Evolutionary conservation across 768 basidiomycete species (phyloP), one percentile per base, ranked within the genome.

Genomic region (Auriculariales sp.): DNA sequence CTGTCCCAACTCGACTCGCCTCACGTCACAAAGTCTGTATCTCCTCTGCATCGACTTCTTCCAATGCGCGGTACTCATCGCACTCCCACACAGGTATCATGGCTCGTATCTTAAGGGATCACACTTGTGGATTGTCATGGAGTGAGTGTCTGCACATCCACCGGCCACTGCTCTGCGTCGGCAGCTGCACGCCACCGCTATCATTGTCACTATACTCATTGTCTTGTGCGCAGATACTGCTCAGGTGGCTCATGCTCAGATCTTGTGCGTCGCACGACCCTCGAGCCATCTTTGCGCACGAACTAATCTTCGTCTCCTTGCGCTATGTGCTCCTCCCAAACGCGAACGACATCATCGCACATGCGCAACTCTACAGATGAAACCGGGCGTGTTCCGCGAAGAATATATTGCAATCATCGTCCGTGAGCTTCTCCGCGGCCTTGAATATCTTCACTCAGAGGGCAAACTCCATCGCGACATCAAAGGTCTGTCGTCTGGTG

Each of bases 391-490:
- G 3, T 97, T 99, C 65, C 74, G 89, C 54, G 95, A 99, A 70
- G 95, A 99, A 61, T 97, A 99, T 59, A 98, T 99, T 56, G 95
- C 94, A 5, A 98, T 98, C 62, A 86, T 99, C 57, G 78, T 90
- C 42, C 78, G 88, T 45, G 95, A 99, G 65, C 74, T 99, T 10
- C 72, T 98, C 32, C 79, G 78, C 35, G 95, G 95, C 32, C 71
- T 99, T 44, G 93, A 97, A 48, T 99, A 99, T 64, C 76, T 99
- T 46, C 95, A 99, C 59, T 78, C 76, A 9, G 93, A 98, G 64
- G 91, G 92, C 17, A 99, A 98, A 64, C 76, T 99, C 48, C 95
- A 99, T 62, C 79, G 95, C n/a, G 95, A 99, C 66, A 98, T 99
- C 62, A 99, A 99, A 75, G 93, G 93, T 88, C 53, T 51, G 67